Conservation (phyloP, 2,329 filamentous ascomycete species). For the Cyclaneusma minus region DNA sequence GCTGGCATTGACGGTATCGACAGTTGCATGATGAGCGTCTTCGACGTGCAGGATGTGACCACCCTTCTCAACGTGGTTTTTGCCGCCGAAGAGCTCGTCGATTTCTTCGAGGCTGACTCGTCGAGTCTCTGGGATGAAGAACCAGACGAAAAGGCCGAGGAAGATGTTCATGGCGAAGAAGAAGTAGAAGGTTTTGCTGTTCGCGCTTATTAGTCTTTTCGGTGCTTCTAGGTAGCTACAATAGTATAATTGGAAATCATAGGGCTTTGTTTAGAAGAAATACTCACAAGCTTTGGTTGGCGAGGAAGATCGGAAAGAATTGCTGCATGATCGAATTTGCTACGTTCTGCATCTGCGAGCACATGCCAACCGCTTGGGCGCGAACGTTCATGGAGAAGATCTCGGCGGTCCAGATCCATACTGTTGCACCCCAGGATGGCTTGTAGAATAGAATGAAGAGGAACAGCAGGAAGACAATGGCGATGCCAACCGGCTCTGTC, state of each 20-base stretch:
- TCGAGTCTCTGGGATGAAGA: conserved; percentile 39
- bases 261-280: neutral
- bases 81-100: conserved; percentile 33
- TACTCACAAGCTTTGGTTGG: conserved; percentile 29
- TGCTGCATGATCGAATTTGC: conserved; percentile 54
- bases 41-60: conserved; percentile 12
- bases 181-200: conserved; percentile 26
- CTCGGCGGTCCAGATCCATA: conserved; percentile 58
- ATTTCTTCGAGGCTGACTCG: conserved; percentile 37
- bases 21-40: conserved; percentile 12
- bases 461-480: conserved; percentile 54
- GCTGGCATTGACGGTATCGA: conserved; percentile 23
- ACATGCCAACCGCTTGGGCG: conserved; percentile 56
- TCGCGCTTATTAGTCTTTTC: conserved; percentile 1
- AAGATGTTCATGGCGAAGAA: conserved; percentile 33
- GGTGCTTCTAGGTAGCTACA: neutral
- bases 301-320: conserved; percentile 53
- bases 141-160: conserved; percentile 32
- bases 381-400: conserved; percentile 60
- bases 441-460: conserved; percentile 54
- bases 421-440: conserved; percentile 52
- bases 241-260: neutral
- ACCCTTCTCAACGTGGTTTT: conserved; percentile 16
- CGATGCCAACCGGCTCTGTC: conserved; percentile 42
- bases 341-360: conserved; percentile 42